Evolutionary conservation across 768 basidiomycete species (phyloP), one percentile per base, ranked within the genome.

Genomic region (Leccinum incarnatum): DNA sequence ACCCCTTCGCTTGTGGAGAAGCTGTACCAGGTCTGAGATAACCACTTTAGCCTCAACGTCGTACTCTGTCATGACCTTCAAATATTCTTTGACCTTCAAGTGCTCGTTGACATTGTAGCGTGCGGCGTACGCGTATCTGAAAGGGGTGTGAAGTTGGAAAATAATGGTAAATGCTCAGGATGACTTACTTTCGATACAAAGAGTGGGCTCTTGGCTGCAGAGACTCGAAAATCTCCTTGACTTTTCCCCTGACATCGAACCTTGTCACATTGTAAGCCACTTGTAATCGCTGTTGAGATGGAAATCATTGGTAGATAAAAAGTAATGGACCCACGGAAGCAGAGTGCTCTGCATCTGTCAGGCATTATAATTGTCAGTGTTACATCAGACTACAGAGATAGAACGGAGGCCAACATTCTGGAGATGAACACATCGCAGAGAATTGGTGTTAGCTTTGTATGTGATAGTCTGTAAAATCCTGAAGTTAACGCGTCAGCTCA

Each of bases 271-370:
- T 79, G 58, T 75, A 72, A 2, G 67, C 6, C 52, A 66, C 65
- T 66, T 29, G 15, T 30, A n/a, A 17, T n/a, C 6, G 12, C 14
- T 19, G 23, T 58, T 36, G 3, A 34, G 34, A 50, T 11, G 9
- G 15, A 45, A 21, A 32, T 50, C 40, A 23, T 54, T 19, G 30
- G 5, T 1, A 23, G 29, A 40, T 12, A 17, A 23, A 53, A 52
- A 21, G 2, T 14, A 8, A 34, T 46, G 21, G 6, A 76, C 81
- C 49, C 66, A 85, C 85, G 60, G 32, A 85, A 65, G 56, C 78
- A 79, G 7, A 85, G 62, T 9, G 76, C 73, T 59, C 76, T 73
- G 62, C 81, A 84, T 19, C 84, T 85, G 46, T 36, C 19, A 32
- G 54, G 21, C 21, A 21, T 21, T 21, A 19, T 19, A 19, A 19